phyloP scores from a whole-genome alignment of 441 rosid genomes.

The Lepidium campestre region DNA sequence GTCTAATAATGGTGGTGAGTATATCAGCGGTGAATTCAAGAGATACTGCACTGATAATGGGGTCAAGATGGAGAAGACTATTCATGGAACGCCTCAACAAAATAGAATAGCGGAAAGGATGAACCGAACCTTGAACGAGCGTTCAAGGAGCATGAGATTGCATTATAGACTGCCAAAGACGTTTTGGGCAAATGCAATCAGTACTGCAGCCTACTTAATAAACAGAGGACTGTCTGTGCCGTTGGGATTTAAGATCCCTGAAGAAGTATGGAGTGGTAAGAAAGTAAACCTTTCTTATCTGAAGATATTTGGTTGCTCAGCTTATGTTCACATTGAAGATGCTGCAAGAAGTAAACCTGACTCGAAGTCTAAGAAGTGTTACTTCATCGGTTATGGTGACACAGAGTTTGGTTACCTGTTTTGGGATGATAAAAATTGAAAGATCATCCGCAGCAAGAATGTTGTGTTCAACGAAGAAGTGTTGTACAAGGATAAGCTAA shows the following conservation, averaged over 20 bases:
- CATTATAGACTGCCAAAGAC: background rate
- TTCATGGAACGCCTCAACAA: background rate
- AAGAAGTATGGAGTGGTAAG: background rate
- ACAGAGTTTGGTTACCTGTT: background rate
- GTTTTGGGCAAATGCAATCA: background rate
- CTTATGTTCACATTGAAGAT: too few species aligned
- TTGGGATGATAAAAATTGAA: background rate
- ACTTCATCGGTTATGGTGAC: background rate
- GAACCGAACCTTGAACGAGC: background rate
- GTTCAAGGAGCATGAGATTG: background rate
- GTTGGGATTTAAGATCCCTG: background rate
- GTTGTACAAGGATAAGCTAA: background rate
- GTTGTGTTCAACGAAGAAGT: background rate
- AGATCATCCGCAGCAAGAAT: background rate
- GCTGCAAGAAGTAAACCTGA: too few species aligned
- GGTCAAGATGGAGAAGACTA: background rate
- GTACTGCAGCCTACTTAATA: background rate
- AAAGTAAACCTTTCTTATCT: background rate
- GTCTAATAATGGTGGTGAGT: too few species aligned
- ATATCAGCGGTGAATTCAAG: background rate
- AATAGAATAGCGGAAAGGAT: background rate
- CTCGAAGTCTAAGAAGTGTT: background rate
- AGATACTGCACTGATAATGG: background rate
- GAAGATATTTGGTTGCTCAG: too few species aligned
- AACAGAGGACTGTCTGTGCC: background rate